Evolutionary conservation across 1,284 basidiomycete genomes (phyloP).

Genomic region (Microbotryum scabiosae): DNA sequence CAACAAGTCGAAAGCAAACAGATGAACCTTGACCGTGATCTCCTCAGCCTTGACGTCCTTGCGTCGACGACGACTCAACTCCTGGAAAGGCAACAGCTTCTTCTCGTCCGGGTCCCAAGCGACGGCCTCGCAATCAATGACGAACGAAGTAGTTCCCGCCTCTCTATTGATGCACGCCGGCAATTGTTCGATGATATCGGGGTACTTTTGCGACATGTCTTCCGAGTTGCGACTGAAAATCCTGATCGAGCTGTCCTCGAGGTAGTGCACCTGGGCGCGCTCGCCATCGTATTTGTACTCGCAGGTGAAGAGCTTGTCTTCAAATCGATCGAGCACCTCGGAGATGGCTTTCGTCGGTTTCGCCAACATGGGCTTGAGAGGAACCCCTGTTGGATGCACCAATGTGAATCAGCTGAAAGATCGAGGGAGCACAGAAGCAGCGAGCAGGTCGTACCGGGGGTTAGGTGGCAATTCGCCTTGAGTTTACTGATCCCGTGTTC

Average conservation of each 20-base stretch:
- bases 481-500: constrained; percentile 67
- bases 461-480: constrained; percentile 72
- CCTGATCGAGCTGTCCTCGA: constrained; percentile 67
- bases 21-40: constrained; percentile 87
- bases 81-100: constrained; percentile 90
- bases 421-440: not conserved
- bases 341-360: constrained; percentile 98
- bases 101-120: constrained; percentile 75
- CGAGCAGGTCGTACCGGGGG: constrained; percentile 55
- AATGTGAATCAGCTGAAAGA: not conserved
- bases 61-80: constrained; percentile 85
- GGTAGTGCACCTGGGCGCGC: constrained; percentile 83
- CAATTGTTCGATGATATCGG: constrained; percentile 88
- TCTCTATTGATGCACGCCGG: constrained; percentile 76
- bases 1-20: constrained; percentile 92
- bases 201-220: constrained; percentile 99
- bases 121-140: constrained; percentile 92
- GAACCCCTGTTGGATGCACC: constrained; percentile 49
- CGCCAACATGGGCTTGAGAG: constrained; percentile 98
- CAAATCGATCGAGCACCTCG: constrained; percentile 97
- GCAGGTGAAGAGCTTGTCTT: constrained; percentile 91
- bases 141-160: constrained; percentile 66
- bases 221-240: constrained; percentile 97
- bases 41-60: constrained; percentile 97
- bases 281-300: constrained; percentile 99